These are phyloP conservation scores for Paraglomus occultum DNA, from an alignment of 192 early-diverging fungal genomes.

Conservation along the genomic window DNA sequence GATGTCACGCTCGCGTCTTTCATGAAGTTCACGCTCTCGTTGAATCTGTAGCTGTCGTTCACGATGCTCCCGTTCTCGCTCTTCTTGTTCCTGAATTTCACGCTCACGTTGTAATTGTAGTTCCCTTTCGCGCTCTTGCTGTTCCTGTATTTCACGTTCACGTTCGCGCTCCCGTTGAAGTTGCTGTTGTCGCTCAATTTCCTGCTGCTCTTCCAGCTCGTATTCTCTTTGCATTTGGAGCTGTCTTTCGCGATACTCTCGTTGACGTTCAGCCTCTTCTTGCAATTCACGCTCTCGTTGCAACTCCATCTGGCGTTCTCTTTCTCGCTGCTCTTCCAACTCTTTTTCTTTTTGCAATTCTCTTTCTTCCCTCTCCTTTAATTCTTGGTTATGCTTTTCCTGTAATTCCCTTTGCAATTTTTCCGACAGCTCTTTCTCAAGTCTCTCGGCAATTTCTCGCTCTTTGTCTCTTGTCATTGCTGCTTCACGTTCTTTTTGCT, in stretches of 20 bases:
- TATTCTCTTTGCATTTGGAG: background rate
- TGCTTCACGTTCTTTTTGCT: background rate
- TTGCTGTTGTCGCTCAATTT: slow-evolving; percentile 23
- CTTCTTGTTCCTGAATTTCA: background rate
- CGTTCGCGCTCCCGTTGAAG: background rate
- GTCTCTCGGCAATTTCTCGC: background rate
- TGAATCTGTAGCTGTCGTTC: too few species aligned
- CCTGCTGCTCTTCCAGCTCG: background rate
- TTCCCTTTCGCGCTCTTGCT: background rate
- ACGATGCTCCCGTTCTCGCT: background rate
- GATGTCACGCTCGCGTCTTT: background rate
- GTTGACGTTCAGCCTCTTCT: background rate
- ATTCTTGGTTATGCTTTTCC: background rate
- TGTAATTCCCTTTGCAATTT: slow-evolving; percentile 1
- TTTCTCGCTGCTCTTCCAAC: background rate
- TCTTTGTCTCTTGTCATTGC: background rate
- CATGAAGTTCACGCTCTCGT: background rate
- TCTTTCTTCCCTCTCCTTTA: slow-evolving; percentile 5
- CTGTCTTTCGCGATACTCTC: slow-evolving; percentile 7
- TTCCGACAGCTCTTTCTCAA: background rate
- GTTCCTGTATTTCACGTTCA: background rate
- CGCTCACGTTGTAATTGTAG: background rate
- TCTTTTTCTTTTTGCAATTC: slow-evolving; percentile 21
- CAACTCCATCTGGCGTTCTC: background rate
- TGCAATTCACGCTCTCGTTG: slow-evolving; percentile 9